phyloP scores from a whole-genome alignment of 1,284 basidiomycete species.

The Leccinum ponderosum region DNA sequence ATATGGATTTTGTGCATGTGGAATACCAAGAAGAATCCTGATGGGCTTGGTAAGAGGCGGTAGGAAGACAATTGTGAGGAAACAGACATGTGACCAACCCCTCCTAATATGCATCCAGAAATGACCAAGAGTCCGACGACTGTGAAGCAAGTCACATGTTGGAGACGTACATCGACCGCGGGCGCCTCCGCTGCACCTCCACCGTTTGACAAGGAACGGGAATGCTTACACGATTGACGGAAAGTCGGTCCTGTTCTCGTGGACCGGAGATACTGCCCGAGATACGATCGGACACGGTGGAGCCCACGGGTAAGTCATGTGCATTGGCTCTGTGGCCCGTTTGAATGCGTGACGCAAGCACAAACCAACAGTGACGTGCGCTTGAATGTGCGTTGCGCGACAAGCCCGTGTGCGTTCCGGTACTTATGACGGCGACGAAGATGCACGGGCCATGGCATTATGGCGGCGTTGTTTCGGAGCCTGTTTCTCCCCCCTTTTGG shows the following conservation, averaged over 20 bases:
- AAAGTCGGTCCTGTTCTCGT: not conserved
- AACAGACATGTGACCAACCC: constrained; percentile 55
- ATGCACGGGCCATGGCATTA: not conserved
- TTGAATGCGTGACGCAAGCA: not conserved
- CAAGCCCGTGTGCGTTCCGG: not conserved
- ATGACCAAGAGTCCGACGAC: constrained; percentile 64
- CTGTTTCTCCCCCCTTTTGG: not conserved
- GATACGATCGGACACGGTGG: constrained; percentile 1
- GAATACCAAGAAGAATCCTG: constrained; percentile 23
- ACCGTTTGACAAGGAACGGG: not conserved
- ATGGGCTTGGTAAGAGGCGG: not conserved
- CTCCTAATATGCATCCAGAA: constrained; percentile 50
- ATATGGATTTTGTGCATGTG: constrained; percentile 45
- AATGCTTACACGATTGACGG: not conserved
- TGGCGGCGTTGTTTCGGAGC: constrained; percentile 1
- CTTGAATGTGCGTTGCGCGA: not conserved
- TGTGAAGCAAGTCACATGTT: constrained; percentile 18
- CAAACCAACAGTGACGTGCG: not conserved
- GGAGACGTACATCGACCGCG: not conserved
- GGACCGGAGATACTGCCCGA: constrained; percentile 7
- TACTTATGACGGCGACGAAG: constrained; percentile 1
- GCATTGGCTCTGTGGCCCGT: not conserved
- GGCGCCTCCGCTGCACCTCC: constrained; percentile 1
- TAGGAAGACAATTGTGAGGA: not conserved
- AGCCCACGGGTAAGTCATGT: not conserved